Evolutionary conservation across 2,329 filamentous ascomycete genomes (phyloP), one percentile per base, ranked within the genome.

Genomic region (Colletotrichum nymphaeae): DNA sequence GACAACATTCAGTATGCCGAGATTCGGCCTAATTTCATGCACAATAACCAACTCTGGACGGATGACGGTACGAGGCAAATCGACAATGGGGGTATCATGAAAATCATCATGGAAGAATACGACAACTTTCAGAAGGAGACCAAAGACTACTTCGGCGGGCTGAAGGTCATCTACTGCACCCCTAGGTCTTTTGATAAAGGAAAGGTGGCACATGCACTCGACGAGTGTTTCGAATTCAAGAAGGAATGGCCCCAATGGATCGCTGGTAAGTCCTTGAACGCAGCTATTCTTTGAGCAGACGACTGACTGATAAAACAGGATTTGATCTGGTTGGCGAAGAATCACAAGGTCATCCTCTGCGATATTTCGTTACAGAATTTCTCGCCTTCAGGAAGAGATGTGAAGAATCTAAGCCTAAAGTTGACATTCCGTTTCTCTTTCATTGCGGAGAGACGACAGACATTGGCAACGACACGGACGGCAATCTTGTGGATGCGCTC

Each of bases 391-490:
- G 86, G 65, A 77, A 84, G 35, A 81, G 85, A 1, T 94, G 92
- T 81, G 78, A 81, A 6, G 70, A 76, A 1, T 79, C 84, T 0
- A 77, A 76, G 1, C 79, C 84, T 1, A 77, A 78, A 0, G 72
- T 93, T 4, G 85, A 90, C 0, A 93, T 95, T 3, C 93, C 93
- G 0, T 94, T 94, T 78, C 84, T 95, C 52, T 93, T 95, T 78
- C 93, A 95, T 81, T 94, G 93, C 75, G 93, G 93, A 28, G 93
- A 95, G 83, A 94, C 93, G 1, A 85, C 94, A 5, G 91, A 94
- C 35, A 87, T 88, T 9, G 93, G 92, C 49, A 88, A 87, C 28
- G 88, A 90, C 5, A 87, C 88, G 1, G 91, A 94, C 75, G 90
- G 88, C 22, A 95, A 95, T 78, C 83, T 95, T 0, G 86, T 92